A percentile compares a stretch with the other conserved stretches of the same genome.
Evolutionary conservation across 1,284 basidiomycete species (phyloP).

Genomic region (Malassezia arunalokei): DNA sequence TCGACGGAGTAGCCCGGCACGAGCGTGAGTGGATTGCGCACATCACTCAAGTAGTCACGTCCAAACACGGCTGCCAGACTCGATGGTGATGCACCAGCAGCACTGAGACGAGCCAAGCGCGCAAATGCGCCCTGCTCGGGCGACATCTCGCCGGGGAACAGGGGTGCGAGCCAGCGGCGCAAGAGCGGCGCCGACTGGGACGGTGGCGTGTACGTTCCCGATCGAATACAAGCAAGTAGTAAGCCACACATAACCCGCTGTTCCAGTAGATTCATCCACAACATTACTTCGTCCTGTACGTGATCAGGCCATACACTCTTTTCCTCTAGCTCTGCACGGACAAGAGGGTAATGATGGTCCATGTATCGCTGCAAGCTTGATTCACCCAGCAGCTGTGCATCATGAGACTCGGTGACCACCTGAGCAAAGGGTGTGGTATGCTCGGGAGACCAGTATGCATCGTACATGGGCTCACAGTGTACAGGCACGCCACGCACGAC

Average conservation of each 20-base stretch:
- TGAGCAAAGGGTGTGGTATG: slow-evolving; percentile 25
- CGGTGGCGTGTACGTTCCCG: slow-evolving; percentile 1
- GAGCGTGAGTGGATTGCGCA: slow-evolving; percentile 8
- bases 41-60: neutral
- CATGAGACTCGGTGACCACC: slow-evolving; percentile 14
- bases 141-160: slow-evolving; percentile 4
- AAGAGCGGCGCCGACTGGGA: neutral
- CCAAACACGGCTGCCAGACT: slow-evolving; percentile 4
- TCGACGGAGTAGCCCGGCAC: slow-evolving; percentile 12
- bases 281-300: neutral
- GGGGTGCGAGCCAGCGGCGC: neutral
- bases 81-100: slow-evolving; percentile 4
- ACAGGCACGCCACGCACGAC: slow-evolving; percentile 22
- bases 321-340: slow-evolving; percentile 20
- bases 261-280: slow-evolving; percentile 10
- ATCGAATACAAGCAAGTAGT: neutral
- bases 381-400: slow-evolving; percentile 16
- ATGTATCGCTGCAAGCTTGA: slow-evolving; percentile 20
- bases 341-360: slow-evolving; percentile 24
- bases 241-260: slow-evolving; percentile 9
- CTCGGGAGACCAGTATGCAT: slow-evolving; percentile 27
- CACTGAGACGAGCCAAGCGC: neutral
- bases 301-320: slow-evolving; percentile 11
- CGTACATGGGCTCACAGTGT: slow-evolving; percentile 22
- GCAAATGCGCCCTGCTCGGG: slow-evolving; percentile 6